These are phyloP conservation scores for Noccaea caerulescens DNA, from an alignment of 345 rosid genomes.

Conservation along the genomic window DNA sequence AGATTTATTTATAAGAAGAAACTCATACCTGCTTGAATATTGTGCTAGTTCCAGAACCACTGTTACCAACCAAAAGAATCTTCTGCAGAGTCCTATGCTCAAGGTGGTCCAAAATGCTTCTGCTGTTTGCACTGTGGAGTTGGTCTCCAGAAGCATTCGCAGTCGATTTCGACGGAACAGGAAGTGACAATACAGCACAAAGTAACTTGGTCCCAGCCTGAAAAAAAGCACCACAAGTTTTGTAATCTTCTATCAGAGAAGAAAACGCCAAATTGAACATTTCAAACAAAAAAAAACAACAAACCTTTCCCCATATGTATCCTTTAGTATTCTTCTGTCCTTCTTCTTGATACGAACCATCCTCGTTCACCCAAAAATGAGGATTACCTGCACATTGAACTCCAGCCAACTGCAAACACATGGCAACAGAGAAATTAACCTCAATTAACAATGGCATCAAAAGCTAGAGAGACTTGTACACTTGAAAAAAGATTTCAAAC, in stretches of 20 bases:
- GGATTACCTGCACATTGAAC: conserved; percentile 99
- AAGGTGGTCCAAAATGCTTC: conserved; percentile 76
- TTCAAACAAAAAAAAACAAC: conserved; percentile 1
- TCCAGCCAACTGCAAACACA: conserved; percentile 85
- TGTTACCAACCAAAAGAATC: conserved; percentile 81
- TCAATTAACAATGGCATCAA: conserved; percentile 22
- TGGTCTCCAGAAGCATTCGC: conserved; percentile 64
- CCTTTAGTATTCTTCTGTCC: conserved; percentile 98
- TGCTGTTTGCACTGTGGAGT: conserved; percentile 53
- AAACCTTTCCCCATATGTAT: conserved; percentile 99
- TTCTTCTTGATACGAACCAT: conserved; percentile 99
- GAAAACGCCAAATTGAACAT: neutral
- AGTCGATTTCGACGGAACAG: conserved; percentile 85
- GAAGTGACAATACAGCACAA: conserved; percentile 89
- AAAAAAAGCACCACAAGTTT: conserved; percentile 34
- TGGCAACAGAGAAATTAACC: neutral
- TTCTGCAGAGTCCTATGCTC: conserved; percentile 77
- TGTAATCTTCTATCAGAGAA: conserved; percentile 29
- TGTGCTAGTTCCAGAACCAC: conserved; percentile 95
- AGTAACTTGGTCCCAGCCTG: conserved; percentile 94
- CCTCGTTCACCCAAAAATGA: conserved; percentile 99
- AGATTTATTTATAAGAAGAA: conserved; percentile 20
- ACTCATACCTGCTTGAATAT: conserved; percentile 88
- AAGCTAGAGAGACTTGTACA: conserved; percentile 6
- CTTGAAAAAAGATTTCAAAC: conserved; percentile 43